These are phyloP conservation scores for Eucalyptus viminalis DNA, from an alignment of 345 rosid genomes.

Conservation along the genomic window DNA sequence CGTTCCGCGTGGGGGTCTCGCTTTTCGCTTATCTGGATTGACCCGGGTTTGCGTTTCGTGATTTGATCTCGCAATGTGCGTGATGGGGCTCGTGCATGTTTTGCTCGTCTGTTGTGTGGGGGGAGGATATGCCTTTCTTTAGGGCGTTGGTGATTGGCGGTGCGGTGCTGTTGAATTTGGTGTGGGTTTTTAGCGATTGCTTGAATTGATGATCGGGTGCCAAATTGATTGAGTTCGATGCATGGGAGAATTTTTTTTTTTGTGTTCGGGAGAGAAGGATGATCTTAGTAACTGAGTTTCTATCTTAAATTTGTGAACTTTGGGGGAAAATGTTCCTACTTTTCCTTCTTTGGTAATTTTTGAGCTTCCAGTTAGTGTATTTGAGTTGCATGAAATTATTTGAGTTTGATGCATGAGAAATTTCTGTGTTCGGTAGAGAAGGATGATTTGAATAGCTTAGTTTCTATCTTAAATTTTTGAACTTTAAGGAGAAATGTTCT, in stretches of 20 bases:
- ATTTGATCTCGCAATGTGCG: background rate
- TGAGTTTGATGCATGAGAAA: background rate
- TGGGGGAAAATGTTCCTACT: conserved; percentile 1
- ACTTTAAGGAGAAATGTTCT: background rate
- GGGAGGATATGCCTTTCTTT: background rate
- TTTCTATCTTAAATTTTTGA: background rate
- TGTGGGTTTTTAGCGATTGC: background rate
- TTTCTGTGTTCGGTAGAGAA: background rate
- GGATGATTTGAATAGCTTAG: background rate
- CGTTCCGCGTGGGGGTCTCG: background rate
- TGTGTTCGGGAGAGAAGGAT: background rate
- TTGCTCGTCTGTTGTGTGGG: background rate
- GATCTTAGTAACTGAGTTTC: background rate
- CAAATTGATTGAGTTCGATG: background rate
- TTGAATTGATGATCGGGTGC: background rate
- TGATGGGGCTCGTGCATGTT: background rate
- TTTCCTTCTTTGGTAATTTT: background rate
- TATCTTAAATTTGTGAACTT: background rate
- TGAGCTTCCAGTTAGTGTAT: background rate
- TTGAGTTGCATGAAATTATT: background rate
- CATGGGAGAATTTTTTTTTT: background rate
- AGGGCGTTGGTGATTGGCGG: background rate
- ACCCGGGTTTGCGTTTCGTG: background rate
- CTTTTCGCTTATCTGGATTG: background rate
- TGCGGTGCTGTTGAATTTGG: background rate